Percentiles rank a stretch among this genome's conserved stretches.
These are phyloP conservation scores for Funneliformis mosseae DNA, from an alignment of 192 early-diverging fungal genomes.

Conservation along the genomic window DNA sequence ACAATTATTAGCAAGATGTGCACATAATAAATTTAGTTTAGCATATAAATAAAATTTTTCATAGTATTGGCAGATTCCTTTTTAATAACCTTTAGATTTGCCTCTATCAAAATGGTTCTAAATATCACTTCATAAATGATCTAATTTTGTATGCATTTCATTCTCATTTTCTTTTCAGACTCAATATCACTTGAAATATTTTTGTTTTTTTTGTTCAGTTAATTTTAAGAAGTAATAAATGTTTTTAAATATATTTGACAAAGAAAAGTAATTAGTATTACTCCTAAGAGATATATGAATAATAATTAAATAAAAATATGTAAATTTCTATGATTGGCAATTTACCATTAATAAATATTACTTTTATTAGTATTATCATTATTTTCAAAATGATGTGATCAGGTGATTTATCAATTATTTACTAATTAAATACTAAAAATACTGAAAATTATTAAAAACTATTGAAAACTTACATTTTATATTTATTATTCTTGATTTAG, in stretches of 20 bases:
- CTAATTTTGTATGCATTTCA: not conserved
- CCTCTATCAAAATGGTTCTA: not conserved
- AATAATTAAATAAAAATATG: not conserved
- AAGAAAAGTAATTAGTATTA: not conserved
- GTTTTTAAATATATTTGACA: not conserved
- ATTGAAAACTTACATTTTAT: no score
- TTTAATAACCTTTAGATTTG: not conserved
- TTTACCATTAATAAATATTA: not conserved
- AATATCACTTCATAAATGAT: not conserved
- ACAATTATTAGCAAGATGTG: not conserved
- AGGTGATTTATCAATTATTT: no score
- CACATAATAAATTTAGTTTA: not conserved
- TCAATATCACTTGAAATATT: not conserved
- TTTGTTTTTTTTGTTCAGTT: not conserved
- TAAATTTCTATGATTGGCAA: not conserved
- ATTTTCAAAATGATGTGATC: no score
- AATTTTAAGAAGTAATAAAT: not conserved
- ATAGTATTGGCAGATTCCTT: not conserved
- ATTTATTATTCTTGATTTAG: no score
- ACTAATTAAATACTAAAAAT: no score
- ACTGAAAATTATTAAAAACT: no score
- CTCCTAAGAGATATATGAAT: not conserved
- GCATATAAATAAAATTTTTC: not conserved
- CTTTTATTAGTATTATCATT: no score
- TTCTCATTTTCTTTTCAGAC: not conserved